phyloP scores from a whole-genome alignment of 176 grass and related monocot species.

The Avena sativa region DNA sequence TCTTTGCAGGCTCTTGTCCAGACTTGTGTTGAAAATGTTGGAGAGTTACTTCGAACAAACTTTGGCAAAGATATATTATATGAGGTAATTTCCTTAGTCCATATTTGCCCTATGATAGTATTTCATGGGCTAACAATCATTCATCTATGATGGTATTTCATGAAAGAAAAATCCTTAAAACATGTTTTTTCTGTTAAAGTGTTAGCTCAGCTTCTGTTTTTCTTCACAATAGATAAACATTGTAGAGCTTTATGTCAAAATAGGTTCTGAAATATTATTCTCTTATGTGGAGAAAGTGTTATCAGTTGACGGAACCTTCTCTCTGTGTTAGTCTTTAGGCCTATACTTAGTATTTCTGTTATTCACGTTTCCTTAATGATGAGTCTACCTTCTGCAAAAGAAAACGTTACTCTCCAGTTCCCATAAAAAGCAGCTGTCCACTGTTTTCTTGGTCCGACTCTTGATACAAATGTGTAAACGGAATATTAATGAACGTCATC shows the following conservation, averaged over 20 bases:
- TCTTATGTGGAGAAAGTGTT: not conserved
- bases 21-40: conserved; percentile 70
- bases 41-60: conserved; percentile 76
- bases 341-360: not conserved
- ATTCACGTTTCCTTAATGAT: not conserved
- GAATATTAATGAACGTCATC: not conserved
- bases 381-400: conserved; percentile 2
- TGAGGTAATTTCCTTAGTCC: conserved; percentile 59
- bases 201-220: not conserved
- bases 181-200: not conserved
- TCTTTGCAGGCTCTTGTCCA: conserved; percentile 67
- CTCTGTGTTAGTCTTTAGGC: not conserved
- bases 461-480: conserved; percentile 7
- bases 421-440: not conserved
- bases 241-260: not conserved
- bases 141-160: not conserved
- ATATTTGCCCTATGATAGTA: not conserved
- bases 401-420: not conserved
- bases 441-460: not conserved
- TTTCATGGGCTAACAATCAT: not conserved
- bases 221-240: not conserved
- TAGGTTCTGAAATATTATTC: not conserved
- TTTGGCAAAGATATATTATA: conserved; percentile 87
- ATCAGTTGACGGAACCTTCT: not conserved
- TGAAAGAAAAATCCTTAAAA: not conserved